Percentiles rank a stretch among this genome's conserved stretches.
These are phyloP conservation scores for Leptomonas pyrrhocoris DNA, from an alignment of 208 protist species.

Conservation along the genomic window DNA sequence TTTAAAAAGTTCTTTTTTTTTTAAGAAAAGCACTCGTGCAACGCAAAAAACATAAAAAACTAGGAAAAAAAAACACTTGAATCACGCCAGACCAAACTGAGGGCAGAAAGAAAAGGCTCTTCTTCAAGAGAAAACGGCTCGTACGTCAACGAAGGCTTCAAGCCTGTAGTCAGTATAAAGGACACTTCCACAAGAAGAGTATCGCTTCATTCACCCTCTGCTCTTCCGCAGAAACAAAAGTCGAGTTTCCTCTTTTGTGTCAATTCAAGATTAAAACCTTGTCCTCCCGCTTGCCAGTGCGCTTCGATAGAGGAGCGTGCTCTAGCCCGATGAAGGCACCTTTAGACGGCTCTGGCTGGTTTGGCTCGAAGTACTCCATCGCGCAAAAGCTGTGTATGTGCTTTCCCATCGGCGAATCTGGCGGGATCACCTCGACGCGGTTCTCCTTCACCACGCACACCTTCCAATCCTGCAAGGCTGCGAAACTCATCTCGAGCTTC, in stretches of 20 bases:
- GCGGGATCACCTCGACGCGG: conserved; percentile 61
- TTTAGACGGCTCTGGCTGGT: conserved; percentile 64
- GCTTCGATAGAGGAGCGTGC: conserved; percentile 71
- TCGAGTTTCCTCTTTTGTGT: background rate
- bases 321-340: conserved; percentile 87
- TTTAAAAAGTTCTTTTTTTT: too few relatives aligned
- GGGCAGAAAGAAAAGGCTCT: too few relatives aligned
- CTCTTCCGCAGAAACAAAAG: too few relatives aligned
- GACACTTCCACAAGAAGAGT: conserved; percentile 7
- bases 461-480: conserved; percentile 85
- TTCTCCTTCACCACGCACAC: conserved; percentile 79
- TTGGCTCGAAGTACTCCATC: conserved; percentile 55
- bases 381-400: conserved; percentile 66
- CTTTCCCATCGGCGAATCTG: conserved; percentile 61
- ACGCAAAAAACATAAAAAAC: too few relatives aligned
- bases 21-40: too few relatives aligned
- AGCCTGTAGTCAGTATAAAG: too few relatives aligned
- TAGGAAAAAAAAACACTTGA: too few relatives aligned
- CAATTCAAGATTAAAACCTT: conserved; percentile 85
- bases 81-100: too few relatives aligned
- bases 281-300: conserved; percentile 55
- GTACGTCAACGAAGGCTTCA: too few relatives aligned
- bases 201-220: background rate
- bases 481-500: conserved; percentile 75
- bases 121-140: too few relatives aligned